Base-by-base conservation (phyloP, 768 basidiomycete genomes). In the Amanita rimosa region DNA sequence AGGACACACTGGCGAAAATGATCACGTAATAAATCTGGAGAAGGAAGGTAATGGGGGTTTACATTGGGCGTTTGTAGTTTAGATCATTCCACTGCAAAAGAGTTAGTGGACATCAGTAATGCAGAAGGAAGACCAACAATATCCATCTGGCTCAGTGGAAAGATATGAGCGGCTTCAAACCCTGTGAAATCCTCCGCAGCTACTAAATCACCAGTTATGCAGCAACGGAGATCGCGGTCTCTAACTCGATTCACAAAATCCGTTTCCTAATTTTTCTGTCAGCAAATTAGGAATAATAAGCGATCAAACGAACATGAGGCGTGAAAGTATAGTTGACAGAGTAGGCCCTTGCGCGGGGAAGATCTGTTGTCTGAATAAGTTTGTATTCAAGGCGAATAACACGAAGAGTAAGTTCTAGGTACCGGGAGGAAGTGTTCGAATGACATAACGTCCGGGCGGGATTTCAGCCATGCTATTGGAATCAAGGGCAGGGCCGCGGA, bases 1-100 rank as follows among this genome's bases (percentile, higher is more conserved):
- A 56, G 57, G 55, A 54, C 41, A 44, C 57, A 58, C 42, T 54
- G 55, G 29, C 57, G 55, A 40, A 54, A 56, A 51, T 58, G 55
- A 44, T 58, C 57, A 19, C 51, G 55, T 38, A 58, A 49, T 34
- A 56, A 49, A 51, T 58, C 53, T 39, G 53, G 40, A 49, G 51
- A 58, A 47, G 57, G 57, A 58, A 55, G 57, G 33, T 54, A 58
- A 53, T 41, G 42, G 19, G 11, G 27, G 27, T 49, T 43, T 36
- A 49, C 50, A 50, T 54, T 22, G 26, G 16, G 45, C 55, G 48
- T 38, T 51, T 48, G 39, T 48, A 52, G 45, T 52, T 37, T 11
- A 40, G 33, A 24, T 52, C 24, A 36, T 56, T 56, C 55, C 53
- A 56, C 55, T 56, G n/a, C 21, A 40, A 38, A 6, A 37, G 40